Evolutionary conservation across 2,329 filamentous ascomycete genomes (phyloP).

Genomic region (Didymellaceae sp.): DNA sequence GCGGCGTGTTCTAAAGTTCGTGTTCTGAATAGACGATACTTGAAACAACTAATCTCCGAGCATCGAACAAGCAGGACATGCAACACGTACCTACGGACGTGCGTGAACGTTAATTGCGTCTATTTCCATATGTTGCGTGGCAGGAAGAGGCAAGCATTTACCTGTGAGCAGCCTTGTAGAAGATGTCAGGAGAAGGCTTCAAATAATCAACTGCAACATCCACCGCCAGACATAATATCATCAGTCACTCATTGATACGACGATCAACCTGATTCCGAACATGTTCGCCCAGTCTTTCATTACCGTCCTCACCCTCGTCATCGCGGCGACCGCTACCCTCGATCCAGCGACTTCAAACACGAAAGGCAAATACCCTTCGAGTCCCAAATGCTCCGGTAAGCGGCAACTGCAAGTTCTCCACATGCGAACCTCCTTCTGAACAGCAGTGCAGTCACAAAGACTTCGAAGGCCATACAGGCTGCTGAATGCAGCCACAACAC

Average conservation of each 20-base stretch:
- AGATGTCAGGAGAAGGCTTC: too few species aligned
- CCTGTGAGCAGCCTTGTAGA: too few species aligned
- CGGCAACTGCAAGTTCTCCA: not conserved
- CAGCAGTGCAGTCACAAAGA: slow-evolving; percentile 31
- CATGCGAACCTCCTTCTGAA: not conserved
- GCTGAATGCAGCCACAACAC: slow-evolving; percentile 54
- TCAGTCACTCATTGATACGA: not conserved
- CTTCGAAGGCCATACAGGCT: slow-evolving; percentile 50
- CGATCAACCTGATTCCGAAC: not conserved
- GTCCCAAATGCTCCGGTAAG: slow-evolving; percentile 33
- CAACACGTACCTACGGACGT: slow-evolving; percentile 8
- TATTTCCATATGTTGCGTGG: slow-evolving; percentile 8
- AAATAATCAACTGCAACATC: not conserved
- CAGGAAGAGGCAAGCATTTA: too few species aligned
- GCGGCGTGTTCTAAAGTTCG: slow-evolving; percentile 5
- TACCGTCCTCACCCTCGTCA: slow-evolving; percentile 18
- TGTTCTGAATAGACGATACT: slow-evolving; percentile 14
- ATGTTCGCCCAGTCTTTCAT: slow-evolving; percentile 16
- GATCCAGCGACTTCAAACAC: slow-evolving; percentile 48
- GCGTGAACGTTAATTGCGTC: not conserved
- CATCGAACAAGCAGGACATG: slow-evolving; percentile 3
- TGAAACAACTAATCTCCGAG: slow-evolving; percentile 13
- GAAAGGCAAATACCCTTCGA: slow-evolving; percentile 41
- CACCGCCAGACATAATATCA: not conserved
- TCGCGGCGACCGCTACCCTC: slow-evolving; percentile 42